These are phyloP conservation scores for Lichtheimia hyalospora DNA, from an alignment of 371 early-diverging fungal species.

Conservation along the genomic window DNA sequence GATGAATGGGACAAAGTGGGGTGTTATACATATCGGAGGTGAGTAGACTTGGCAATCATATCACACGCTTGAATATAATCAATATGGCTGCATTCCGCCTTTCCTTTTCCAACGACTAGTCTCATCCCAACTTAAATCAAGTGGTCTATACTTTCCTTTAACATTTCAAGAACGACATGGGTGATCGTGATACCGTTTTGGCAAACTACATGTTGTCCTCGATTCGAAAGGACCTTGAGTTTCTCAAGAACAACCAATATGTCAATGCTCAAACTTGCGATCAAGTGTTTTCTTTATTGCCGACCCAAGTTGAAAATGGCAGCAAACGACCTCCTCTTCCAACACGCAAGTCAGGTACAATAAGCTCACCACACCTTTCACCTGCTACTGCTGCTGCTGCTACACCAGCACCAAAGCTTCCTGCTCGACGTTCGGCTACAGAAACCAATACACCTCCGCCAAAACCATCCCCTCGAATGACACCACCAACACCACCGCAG, in stretches of 20 bases:
- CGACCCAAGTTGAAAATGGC: constrained; percentile 8
- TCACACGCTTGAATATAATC: too few species aligned
- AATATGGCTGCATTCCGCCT: too few species aligned
- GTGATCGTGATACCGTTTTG: constrained; percentile 13
- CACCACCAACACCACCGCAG: constrained; percentile 3
- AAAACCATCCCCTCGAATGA: constrained; percentile 6
- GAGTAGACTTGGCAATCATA: too few species aligned
- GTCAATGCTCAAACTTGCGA: constrained; percentile 33
- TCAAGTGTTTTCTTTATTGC: constrained; percentile 35
- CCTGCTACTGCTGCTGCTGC: constrained; percentile 3
- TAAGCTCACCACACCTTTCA: neutral
- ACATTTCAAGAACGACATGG: constrained; percentile 3
- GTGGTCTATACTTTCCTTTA: too few species aligned
- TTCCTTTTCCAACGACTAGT: too few species aligned
- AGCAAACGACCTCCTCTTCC: constrained; percentile 36
- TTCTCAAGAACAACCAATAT: constrained; percentile 41
- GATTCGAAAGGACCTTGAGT: constrained; percentile 39
- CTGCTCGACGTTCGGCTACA: constrained; percentile 23
- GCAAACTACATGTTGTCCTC: constrained; percentile 46
- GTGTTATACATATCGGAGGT: too few species aligned
- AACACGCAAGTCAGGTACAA: constrained; percentile 35
- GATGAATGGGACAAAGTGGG: too few species aligned
- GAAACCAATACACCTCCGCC: constrained; percentile 1
- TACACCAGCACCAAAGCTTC: constrained; percentile 32
- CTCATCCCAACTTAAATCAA: too few species aligned